phyloP scores from a whole-genome alignment of 2,329 filamentous ascomycete genomes.

The Trichophyton verrucosum region DNA sequence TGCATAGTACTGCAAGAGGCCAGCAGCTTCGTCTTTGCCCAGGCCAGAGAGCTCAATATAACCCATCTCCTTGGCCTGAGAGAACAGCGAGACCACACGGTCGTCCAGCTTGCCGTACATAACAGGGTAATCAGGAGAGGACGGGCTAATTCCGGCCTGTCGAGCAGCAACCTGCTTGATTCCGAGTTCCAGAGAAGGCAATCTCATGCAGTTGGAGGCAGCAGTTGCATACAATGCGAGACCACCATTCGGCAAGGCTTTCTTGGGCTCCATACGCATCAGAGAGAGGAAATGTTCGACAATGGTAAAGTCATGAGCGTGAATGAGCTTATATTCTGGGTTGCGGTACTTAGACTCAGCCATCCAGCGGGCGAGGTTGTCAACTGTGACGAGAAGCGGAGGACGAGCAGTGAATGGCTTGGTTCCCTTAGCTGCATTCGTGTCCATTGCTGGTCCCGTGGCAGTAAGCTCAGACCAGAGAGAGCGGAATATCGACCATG shows the following conservation, averaged over 20 bases:
- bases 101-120: slow-evolving; percentile 42
- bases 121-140: slow-evolving; percentile 32
- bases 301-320: slow-evolving; percentile 72
- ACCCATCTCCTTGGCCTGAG: slow-evolving; percentile 29
- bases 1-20: slow-evolving; percentile 87
- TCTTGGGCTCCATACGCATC: slow-evolving; percentile 34
- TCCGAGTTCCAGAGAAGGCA: slow-evolving; percentile 56
- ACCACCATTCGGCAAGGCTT: slow-evolving; percentile 56
- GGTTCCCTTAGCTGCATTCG: slow-evolving; percentile 20
- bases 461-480: slow-evolving; percentile 66
- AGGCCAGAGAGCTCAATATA: slow-evolving; percentile 52
- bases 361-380: slow-evolving; percentile 75
- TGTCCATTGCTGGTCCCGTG: slow-evolving; percentile 32
- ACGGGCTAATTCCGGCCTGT: slow-evolving; percentile 26
- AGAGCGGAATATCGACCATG: slow-evolving; percentile 69
- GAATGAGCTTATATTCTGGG: slow-evolving; percentile 58
- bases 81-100: slow-evolving; percentile 37
- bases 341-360: slow-evolving; percentile 61
- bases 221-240: slow-evolving; percentile 64
- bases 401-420: slow-evolving; percentile 39
- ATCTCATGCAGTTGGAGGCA: slow-evolving; percentile 54
- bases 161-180: slow-evolving; percentile 41
- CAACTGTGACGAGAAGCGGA: slow-evolving; percentile 61
- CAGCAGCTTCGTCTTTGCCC: slow-evolving; percentile 59
- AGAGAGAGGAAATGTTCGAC: slow-evolving; percentile 63